phyloP scores from a whole-genome alignment of 768 basidiomycete genomes.

The Naganishia friedmannii region DNA sequence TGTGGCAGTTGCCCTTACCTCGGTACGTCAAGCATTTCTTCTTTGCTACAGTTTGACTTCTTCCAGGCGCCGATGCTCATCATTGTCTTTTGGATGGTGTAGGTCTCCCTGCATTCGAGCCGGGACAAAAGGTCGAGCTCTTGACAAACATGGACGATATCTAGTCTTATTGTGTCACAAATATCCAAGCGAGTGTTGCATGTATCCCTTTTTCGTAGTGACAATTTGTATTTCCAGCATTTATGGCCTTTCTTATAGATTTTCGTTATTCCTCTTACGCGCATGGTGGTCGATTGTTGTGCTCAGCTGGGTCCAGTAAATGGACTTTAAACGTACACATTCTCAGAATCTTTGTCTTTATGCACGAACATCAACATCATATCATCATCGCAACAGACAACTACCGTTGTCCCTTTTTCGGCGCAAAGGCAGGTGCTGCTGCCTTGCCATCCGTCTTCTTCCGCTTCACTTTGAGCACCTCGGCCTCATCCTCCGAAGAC shows the following conservation, averaged over 20 bases:
- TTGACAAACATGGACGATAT: constrained; percentile 85
- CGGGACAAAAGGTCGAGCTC: constrained; percentile 95
- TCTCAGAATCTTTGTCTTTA: too few species aligned
- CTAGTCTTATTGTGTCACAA: constrained; percentile 44
- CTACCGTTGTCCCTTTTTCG: neutral
- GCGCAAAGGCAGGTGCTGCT: neutral
- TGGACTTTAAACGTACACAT: neutral
- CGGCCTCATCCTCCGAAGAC: constrained; percentile 12
- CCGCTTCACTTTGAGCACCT: constrained; percentile 6
- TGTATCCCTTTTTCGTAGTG: neutral
- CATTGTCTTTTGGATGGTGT: constrained; percentile 13
- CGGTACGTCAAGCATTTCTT: constrained; percentile 62
- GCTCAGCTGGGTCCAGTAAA: neutral
- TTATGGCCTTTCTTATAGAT: neutral
- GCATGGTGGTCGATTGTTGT: neutral
- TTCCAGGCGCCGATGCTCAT: neutral
- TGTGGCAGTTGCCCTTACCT: constrained; percentile 94
- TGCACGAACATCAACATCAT: neutral
- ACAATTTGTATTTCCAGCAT: neutral
- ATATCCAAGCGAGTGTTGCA: neutral
- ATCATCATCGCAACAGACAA: neutral
- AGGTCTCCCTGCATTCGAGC: constrained; percentile 97
- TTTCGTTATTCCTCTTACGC: neutral
- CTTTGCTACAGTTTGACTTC: neutral
- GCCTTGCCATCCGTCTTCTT: constrained; percentile 21